phyloP scores from a whole-genome alignment of 768 basidiomycete species.

The Dacryopinax primogenitus region DNA sequence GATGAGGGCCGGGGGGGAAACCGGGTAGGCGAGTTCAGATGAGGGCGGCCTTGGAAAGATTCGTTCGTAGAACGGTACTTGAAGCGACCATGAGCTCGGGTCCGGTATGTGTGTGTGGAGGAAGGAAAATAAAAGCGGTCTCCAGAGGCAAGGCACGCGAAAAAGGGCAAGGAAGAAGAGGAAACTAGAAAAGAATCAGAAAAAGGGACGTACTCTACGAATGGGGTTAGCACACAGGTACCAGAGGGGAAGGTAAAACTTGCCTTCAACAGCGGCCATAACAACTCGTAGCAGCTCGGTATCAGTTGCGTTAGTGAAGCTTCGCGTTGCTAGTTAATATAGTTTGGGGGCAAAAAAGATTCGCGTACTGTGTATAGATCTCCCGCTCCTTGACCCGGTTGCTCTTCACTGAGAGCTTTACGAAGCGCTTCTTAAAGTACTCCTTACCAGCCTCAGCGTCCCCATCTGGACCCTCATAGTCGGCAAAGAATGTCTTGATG shows the following conservation, averaged over 20 bases:
- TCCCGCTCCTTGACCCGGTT: slow-evolving; percentile 76
- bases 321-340: slow-evolving; percentile 24
- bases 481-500: slow-evolving; percentile 82
- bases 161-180: slow-evolving; percentile 3
- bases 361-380: slow-evolving; percentile 81
- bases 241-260: slow-evolving; percentile 22
- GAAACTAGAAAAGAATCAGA: neutral
- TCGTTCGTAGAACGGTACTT: slow-evolving; percentile 58
- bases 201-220: slow-evolving; percentile 16
- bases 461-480: slow-evolving; percentile 67
- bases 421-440: slow-evolving; percentile 82
- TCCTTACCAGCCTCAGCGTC: slow-evolving; percentile 67
- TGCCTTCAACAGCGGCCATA: slow-evolving; percentile 93
- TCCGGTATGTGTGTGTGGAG: slow-evolving; percentile 16
- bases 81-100: slow-evolving; percentile 22
- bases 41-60: slow-evolving; percentile 52
- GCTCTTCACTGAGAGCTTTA: slow-evolving; percentile 67
- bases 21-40: slow-evolving; percentile 32
- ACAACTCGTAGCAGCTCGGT: slow-evolving; percentile 78
- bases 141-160: slow-evolving; percentile 17
- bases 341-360: slow-evolving; percentile 1
- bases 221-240: neutral
- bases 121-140: slow-evolving; percentile 22
- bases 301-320: slow-evolving; percentile 83
- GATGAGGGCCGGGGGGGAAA: neutral